A percentile compares a stretch with the other conserved stretches of the same genome.
Evolutionary conservation across 257 asterid species (phyloP).

Genomic region (Lycium ferocissimum): DNA sequence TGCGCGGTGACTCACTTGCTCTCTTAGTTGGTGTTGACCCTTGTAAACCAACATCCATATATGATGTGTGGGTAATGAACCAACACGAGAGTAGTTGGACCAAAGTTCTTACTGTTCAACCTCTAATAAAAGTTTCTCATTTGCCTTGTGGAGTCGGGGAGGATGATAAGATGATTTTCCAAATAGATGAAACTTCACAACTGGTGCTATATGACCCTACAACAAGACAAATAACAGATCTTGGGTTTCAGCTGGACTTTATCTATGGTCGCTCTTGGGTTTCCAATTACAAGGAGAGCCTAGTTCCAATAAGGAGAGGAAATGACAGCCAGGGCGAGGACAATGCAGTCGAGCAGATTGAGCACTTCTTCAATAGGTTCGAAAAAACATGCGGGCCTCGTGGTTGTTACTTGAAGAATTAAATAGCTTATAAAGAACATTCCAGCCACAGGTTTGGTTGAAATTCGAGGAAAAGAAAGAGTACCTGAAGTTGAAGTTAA

Average conservation of each 20-base stretch:
- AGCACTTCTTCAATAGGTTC: not conserved
- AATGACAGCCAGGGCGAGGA: constrained; percentile 33
- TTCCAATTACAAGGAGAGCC: constrained; percentile 52
- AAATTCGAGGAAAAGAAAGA: too few relatives aligned
- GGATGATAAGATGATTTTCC: not conserved
- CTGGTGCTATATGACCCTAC: constrained; percentile 21
- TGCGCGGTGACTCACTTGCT: not conserved
- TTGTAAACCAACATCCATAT: not conserved
- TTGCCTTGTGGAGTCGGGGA: not conserved
- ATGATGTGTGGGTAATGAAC: not conserved
- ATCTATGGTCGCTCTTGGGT: constrained; percentile 32
- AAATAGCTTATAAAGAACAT: not conserved
- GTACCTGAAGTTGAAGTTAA: too few relatives aligned
- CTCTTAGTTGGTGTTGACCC: not conserved
- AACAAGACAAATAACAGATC: not conserved
- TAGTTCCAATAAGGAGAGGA: constrained; percentile 44
- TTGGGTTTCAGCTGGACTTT: not conserved
- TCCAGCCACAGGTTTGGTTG: too few relatives aligned
- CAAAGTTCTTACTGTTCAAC: not conserved
- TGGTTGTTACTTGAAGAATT: not conserved
- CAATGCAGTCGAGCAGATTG: not conserved
- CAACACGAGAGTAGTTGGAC: not conserved
- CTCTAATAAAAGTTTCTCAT: not conserved
- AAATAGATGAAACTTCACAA: not conserved
- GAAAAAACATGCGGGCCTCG: not conserved